Evolutionary conservation across 495 filamentous ascomycete species (phyloP).

Genomic region (Penicillium arizonense): DNA sequence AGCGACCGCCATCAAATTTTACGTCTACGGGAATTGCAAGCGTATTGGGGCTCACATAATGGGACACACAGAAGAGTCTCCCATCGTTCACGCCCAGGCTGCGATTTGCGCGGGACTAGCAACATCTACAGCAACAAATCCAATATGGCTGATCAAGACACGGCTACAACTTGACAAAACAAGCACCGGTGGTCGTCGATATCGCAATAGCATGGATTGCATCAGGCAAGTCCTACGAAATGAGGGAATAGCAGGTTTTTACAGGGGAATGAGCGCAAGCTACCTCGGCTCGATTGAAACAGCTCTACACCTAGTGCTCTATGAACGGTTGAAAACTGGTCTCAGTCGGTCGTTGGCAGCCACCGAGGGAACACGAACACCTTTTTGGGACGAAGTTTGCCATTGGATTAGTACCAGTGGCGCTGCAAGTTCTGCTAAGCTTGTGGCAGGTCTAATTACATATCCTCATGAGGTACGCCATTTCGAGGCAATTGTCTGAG

Average conservation of each 20-base stretch:
- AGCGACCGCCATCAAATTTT: slow-evolving; percentile 85
- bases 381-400: slow-evolving; percentile 26
- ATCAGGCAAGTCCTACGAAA: slow-evolving; percentile 69
- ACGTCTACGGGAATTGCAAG: slow-evolving; percentile 86
- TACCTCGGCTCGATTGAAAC: slow-evolving; percentile 85
- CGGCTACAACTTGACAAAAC: slow-evolving; percentile 82
- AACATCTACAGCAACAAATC: slow-evolving; percentile 84
- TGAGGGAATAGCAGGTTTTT: slow-evolving; percentile 76
- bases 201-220: slow-evolving; percentile 82
- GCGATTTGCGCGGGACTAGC: slow-evolving; percentile 73
- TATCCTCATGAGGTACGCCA: slow-evolving; percentile 83
- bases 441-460: slow-evolving; percentile 73
- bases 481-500: background rate
- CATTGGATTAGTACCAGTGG: slow-evolving; percentile 52
- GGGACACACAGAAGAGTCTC: slow-evolving; percentile 62
- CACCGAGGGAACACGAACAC: slow-evolving; percentile 24
- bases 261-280: slow-evolving; percentile 82
- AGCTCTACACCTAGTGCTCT: slow-evolving; percentile 83
- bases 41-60: slow-evolving; percentile 64
- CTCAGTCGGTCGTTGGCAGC: slow-evolving; percentile 56
- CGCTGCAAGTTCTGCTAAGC: slow-evolving; percentile 78
- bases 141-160: slow-evolving; percentile 92
- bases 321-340: slow-evolving; percentile 76
- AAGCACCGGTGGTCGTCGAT: slow-evolving; percentile 59
- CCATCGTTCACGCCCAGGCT: slow-evolving; percentile 69